phyloP scores from a whole-genome alignment of 192 early-diverging fungal genomes.

The Backusella sp. region DNA sequence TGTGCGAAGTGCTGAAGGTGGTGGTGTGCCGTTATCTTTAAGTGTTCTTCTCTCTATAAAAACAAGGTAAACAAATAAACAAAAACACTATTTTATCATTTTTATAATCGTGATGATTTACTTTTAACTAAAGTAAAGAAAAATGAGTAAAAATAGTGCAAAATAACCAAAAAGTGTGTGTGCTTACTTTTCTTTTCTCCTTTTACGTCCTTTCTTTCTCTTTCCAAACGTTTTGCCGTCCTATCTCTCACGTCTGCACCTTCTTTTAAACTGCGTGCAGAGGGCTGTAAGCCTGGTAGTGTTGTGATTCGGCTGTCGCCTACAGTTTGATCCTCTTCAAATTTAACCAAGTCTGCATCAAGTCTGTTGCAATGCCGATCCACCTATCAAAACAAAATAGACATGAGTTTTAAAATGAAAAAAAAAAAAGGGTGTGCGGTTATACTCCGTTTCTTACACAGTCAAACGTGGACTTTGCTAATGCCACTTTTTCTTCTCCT shows the following conservation, averaged over 20 bases:
- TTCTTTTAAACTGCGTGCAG: constrained; percentile 30
- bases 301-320: constrained; percentile 44
- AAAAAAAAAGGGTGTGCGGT: neutral
- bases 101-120: neutral
- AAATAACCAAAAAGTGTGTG: neutral
- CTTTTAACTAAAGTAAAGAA: constrained; percentile 21
- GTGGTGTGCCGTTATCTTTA: constrained; percentile 36
- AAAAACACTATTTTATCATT: neutral
- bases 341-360: constrained; percentile 89
- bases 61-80: neutral
- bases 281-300: constrained; percentile 23
- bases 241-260: constrained; percentile 44
- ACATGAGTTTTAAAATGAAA: neutral
- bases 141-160: neutral
- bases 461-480: constrained; percentile 94
- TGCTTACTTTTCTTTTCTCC: constrained; percentile 44
- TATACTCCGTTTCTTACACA: constrained; percentile 51
- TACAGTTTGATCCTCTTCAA: constrained; percentile 89
- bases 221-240: constrained; percentile 29
- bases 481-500: constrained; percentile 90
- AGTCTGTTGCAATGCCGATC: constrained; percentile 87
- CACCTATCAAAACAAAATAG: constrained; percentile 47
- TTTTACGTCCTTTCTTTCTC: constrained; percentile 28
- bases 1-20: constrained; percentile 16
- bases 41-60: constrained; percentile 22